Conservation (phyloP, 352 stramenopile genomes). For the Plasmopara viticola region DNA sequence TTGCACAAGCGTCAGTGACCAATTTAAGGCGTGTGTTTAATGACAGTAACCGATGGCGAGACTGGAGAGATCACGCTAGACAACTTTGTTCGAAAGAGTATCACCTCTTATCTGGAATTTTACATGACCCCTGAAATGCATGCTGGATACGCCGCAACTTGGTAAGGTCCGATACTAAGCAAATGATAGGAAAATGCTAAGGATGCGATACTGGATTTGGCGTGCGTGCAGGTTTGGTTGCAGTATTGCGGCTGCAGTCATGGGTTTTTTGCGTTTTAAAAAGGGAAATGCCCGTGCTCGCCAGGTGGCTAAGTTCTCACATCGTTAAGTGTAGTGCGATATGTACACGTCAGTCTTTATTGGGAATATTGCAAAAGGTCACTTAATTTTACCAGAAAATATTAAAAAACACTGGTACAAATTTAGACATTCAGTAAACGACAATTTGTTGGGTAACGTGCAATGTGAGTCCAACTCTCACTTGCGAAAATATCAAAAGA, state of each 20-base stretch:
- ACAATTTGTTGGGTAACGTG: no score
- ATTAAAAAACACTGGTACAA: no score
- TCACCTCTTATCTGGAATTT: slow-evolving; percentile 78
- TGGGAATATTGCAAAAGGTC: no score
- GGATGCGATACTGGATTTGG: not conserved
- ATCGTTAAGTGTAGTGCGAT: slow-evolving; percentile 14
- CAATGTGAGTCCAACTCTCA: no score
- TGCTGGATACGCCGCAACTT: slow-evolving; percentile 75
- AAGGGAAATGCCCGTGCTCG: slow-evolving; percentile 21
- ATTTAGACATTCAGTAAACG: no score
- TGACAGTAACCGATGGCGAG: slow-evolving; percentile 33
- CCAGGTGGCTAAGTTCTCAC: slow-evolving; percentile 15
- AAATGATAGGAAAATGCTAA: not conserved
- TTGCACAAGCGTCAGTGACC: not conserved
- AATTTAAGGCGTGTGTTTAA: not conserved
- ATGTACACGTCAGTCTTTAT: no score
- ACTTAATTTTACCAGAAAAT: no score
- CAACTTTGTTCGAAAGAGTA: slow-evolving; percentile 65
- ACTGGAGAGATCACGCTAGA: slow-evolving; percentile 33
- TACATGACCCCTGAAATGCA: slow-evolving; percentile 88
- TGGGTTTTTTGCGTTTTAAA: slow-evolving; percentile 69
- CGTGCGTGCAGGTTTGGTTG: slow-evolving; percentile 54
- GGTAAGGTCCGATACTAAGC: slow-evolving; percentile 32
- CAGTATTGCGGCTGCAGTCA: slow-evolving; percentile 60
- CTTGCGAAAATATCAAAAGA: no score